Evolutionary conservation across 176 grass and related monocot species (phyloP).

Genomic region (Zoysia japonica): DNA sequence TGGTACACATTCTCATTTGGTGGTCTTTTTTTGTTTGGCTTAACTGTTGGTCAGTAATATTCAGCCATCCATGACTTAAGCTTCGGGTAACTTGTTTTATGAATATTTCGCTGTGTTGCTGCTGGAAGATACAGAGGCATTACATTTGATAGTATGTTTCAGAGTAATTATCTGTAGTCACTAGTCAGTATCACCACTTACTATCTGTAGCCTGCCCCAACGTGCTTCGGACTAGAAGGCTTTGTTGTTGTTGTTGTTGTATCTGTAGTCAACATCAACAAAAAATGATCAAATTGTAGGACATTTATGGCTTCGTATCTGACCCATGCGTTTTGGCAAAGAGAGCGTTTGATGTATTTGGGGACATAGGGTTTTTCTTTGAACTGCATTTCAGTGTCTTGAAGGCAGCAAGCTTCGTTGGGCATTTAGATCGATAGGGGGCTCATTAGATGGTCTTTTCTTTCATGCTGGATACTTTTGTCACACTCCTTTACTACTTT

Average conservation of each 20-base stretch:
- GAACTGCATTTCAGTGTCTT: not conserved
- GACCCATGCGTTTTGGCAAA: not conserved
- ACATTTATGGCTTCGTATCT: not conserved
- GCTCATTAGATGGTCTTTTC: not conserved
- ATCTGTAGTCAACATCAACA: too few relatives aligned
- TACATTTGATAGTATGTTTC: not conserved
- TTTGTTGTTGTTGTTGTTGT: not conserved
- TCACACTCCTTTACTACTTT: not conserved
- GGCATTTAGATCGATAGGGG: not conserved
- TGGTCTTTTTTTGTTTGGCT: slow-evolving; percentile 1
- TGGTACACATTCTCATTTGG: not conserved
- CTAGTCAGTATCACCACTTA: too few relatives aligned
- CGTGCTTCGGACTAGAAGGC: too few relatives aligned
- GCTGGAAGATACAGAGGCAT: not conserved
- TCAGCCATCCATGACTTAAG: not conserved
- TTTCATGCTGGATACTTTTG: not conserved
- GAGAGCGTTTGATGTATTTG: not conserved
- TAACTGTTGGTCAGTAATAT: not conserved
- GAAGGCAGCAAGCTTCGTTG: not conserved
- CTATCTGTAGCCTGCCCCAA: too few relatives aligned
- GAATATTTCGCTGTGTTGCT: not conserved
- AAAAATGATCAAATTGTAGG: not conserved
- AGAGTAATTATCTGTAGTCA: not conserved
- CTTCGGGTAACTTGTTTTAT: not conserved
- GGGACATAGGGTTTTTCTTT: not conserved